These are phyloP conservation scores for Silene vulgaris DNA, from an alignment of 179 eudicot species.

Conservation along the genomic window DNA sequence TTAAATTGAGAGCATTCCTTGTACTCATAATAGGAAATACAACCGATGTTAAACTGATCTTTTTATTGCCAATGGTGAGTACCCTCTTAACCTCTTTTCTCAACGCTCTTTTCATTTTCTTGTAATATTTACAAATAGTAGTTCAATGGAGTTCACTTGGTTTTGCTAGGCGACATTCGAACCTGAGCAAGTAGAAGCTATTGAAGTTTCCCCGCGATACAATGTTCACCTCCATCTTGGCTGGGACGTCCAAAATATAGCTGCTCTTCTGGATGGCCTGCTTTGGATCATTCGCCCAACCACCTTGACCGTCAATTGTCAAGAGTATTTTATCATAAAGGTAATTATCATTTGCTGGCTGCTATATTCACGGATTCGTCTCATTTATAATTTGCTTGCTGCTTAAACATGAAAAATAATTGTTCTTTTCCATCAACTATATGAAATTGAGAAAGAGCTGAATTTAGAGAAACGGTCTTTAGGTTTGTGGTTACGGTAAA, in stretches of 20 bases:
- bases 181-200: conserved; percentile 1
- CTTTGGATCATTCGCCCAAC: conserved; percentile 12
- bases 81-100: neutral
- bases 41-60: neutral
- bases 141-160: neutral
- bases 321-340: neutral
- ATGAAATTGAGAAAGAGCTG: no score
- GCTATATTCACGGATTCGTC: no score
- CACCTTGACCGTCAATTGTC: neutral
- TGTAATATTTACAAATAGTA: neutral
- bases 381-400: no score
- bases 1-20: neutral
- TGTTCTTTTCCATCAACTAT: no score
- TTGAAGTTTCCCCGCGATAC: neutral
- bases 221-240: neutral
- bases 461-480: no score
- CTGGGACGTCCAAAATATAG: neutral
- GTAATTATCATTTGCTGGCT: neutral
- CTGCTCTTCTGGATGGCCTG: neutral
- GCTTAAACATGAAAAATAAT: no score
- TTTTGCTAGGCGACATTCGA: neutral
- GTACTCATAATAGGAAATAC: neutral
- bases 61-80: neutral
- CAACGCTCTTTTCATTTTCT: neutral
- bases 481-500: no score